Conservation (phyloP, 2,329 filamentous ascomycete species). For the Penicillium occitanis region DNA sequence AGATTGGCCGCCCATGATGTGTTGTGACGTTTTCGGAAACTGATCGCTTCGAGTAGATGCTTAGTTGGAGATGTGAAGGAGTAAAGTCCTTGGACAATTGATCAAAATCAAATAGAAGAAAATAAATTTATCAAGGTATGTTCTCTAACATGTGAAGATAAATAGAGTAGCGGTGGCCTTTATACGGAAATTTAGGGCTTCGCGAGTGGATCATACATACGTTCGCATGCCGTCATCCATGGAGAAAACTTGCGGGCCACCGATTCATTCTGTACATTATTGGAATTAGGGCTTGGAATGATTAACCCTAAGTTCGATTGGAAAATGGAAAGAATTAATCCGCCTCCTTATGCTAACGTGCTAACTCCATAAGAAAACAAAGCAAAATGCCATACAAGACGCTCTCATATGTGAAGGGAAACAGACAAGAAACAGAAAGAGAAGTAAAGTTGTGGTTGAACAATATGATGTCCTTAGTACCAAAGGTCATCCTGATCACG, state of each 20-base stretch:
- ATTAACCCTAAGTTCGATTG: neutral
- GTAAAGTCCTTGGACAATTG: neutral
- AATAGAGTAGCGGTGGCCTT: neutral
- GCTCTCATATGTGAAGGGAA: neutral
- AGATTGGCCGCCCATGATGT: slow-evolving; percentile 24
- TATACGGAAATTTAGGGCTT: slow-evolving; percentile 16
- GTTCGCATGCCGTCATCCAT: slow-evolving; percentile 24
- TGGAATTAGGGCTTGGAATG: slow-evolving; percentile 3
- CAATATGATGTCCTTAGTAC: slow-evolving; percentile 20
- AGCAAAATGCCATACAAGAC: neutral
- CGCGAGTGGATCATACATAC: slow-evolving; percentile 17
- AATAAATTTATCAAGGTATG: neutral
- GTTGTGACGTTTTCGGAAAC: neutral
- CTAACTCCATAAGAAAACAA: slow-evolving; percentile 1
- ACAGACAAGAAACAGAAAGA: neutral
- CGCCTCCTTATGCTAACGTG: slow-evolving; percentile 4
- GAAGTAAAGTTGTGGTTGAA: neutral
- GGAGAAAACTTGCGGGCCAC: slow-evolving; percentile 14
- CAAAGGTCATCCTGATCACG: slow-evolving; percentile 39
- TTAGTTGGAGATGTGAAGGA: neutral
- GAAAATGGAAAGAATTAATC: neutral
- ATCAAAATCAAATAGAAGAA: neutral
- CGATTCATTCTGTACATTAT: neutral
- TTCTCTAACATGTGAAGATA: neutral
- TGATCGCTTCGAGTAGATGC: neutral